phyloP scores from a whole-genome alignment of 2,329 filamentous ascomycete species.

The Fusarium solani-melongenae region DNA sequence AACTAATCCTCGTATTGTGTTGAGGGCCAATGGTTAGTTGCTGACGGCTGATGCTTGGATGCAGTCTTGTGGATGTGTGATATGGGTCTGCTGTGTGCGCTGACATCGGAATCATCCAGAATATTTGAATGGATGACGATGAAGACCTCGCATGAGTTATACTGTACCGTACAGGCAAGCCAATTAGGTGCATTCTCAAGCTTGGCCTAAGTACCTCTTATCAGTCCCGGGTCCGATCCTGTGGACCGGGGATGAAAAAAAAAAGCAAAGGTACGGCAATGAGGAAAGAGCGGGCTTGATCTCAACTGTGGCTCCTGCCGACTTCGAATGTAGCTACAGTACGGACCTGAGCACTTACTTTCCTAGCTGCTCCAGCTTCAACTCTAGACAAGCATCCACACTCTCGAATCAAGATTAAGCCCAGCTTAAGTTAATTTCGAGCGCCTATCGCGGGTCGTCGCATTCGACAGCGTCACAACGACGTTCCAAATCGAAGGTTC shows the following conservation, averaged over 20 bases:
- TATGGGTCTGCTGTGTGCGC: background rate
- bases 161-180: background rate
- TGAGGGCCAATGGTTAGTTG: background rate
- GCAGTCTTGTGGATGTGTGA: background rate
- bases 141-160: background rate
- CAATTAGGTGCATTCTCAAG: background rate
- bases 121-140: background rate
- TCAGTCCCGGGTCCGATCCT: background rate
- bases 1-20: background rate
- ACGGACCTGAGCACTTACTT: background rate
- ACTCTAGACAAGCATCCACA: background rate
- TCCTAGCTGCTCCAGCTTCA: background rate
- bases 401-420: constrained; percentile 2
- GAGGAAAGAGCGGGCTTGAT: constrained; percentile 16
- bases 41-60: constrained; percentile 1
- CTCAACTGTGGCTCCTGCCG: background rate
- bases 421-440: background rate
- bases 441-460: constrained; percentile 2
- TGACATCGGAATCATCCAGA: background rate
- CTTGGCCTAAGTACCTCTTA: background rate
- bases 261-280: background rate
- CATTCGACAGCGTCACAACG: background rate
- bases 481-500: constrained; percentile 32
- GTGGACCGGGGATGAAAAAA: background rate
- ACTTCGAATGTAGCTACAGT: background rate